Evolutionary conservation across 2,329 filamentous ascomycete genomes (phyloP).

Genomic region (Fonsecaea monophora): DNA sequence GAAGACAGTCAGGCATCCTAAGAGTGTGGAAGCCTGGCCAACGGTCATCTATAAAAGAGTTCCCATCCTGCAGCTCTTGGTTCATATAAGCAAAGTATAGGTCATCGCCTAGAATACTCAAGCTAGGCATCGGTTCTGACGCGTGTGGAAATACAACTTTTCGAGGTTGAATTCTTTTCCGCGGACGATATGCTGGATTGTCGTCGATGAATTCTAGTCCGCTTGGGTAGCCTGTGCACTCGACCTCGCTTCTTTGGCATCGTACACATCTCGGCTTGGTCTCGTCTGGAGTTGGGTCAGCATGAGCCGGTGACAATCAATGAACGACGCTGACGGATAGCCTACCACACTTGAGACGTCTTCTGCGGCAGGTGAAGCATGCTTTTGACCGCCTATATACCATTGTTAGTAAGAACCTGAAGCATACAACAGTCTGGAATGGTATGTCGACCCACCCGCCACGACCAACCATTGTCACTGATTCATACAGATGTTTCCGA

Average conservation of each 20-base stretch:
- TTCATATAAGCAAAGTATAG: constrained; percentile 14
- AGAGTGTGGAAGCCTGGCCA: constrained; percentile 14
- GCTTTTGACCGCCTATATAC: constrained; percentile 17
- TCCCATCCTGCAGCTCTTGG: constrained; percentile 6
- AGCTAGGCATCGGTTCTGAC: not conserved
- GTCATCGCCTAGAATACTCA: constrained; percentile 10
- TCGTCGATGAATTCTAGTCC: constrained; percentile 14
- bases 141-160: not conserved
- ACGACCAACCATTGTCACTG: not conserved
- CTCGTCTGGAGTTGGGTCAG: constrained; percentile 19
- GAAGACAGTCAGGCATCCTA: constrained; percentile 5
- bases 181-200: constrained; percentile 8
- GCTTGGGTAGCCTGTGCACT: constrained; percentile 17
- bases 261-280: constrained; percentile 16
- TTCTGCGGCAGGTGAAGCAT: constrained; percentile 15
- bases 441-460: not conserved
- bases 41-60: constrained; percentile 4
- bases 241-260: constrained; percentile 7
- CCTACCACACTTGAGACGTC: constrained; percentile 18
- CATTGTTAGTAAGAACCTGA: not conserved
- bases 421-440: not conserved
- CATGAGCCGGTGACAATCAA: not conserved
- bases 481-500: not conserved
- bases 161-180: not conserved
- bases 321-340: not conserved